These are phyloP conservation scores for Parafenestella ontariensis DNA, from an alignment of 2,329 filamentous ascomycete species.

Conservation along the genomic window DNA sequence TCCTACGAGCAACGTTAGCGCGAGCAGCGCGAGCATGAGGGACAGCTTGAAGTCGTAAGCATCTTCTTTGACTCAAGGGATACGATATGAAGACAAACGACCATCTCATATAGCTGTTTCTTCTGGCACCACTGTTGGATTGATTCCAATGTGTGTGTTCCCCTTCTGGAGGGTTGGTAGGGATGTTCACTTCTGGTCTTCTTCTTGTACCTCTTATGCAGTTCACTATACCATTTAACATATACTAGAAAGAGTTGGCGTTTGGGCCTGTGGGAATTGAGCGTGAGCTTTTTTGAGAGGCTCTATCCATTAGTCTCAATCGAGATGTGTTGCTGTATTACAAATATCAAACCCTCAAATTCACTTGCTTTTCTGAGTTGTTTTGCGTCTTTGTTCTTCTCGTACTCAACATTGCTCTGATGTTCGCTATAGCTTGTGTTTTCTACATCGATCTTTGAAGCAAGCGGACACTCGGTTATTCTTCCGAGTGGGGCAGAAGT, in stretches of 20 bases:
- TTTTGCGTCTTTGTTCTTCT: background rate
- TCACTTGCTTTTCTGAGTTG: background rate
- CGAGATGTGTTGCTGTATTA: background rate
- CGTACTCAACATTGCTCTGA: background rate
- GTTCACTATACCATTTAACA: constrained; percentile 26
- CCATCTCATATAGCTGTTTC: constrained; percentile 15
- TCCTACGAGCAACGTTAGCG: constrained; percentile 76
- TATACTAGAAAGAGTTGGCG: constrained; percentile 32
- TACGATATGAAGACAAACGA: constrained; percentile 16
- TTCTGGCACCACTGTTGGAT: constrained; percentile 20
- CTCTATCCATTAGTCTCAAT: background rate
- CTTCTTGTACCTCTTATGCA: constrained; percentile 29
- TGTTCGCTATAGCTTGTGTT: too few relatives aligned
- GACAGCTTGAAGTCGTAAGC: constrained; percentile 72
- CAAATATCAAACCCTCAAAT: background rate
- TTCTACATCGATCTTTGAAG: too few relatives aligned
- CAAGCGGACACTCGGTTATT: too few relatives aligned
- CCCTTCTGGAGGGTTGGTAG: constrained; percentile 9
- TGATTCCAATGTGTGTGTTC: constrained; percentile 25
- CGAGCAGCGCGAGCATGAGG: constrained; percentile 88
- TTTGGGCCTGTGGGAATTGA: constrained; percentile 7
- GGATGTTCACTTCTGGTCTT: constrained; percentile 18
- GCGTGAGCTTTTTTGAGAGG: background rate
- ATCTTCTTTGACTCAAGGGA: constrained; percentile 9
- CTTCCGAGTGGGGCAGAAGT: too few relatives aligned